Evolutionary conservation across 768 basidiomycete species (phyloP), one percentile per base, ranked within the genome.

Genomic region (Grammothele lineata): DNA sequence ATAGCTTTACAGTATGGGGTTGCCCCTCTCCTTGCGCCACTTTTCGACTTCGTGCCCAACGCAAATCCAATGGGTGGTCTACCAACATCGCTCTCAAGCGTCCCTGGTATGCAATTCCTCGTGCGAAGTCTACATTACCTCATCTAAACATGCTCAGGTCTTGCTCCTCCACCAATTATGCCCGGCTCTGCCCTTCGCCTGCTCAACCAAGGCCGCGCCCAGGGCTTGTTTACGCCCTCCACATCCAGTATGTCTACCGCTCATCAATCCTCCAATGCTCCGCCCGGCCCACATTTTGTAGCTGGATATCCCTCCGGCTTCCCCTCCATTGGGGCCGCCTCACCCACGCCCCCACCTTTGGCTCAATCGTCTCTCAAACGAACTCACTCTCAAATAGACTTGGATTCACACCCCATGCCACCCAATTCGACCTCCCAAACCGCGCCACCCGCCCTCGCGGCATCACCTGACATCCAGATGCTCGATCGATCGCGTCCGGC

Each of bases 1-100:
- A 84, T 99, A 38, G 94, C 96, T 2, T 66, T 81, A 14, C 92
- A 92, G 59, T 97, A 89, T 67, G 92, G 92, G 46, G 94, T 99
- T 35, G 84, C 87, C 25, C 83, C 85, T 37, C 75, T 96, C 43
- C 77, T 99, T 47, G 75, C 83, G 1, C 92, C 94, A 2, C 75
- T 99, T 50, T 95, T 99, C 67, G 94, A 97, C 66, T 94, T 92
- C 61, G 83, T 86, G 15, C 93, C 92, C 2, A 80, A 78, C 56
- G 77, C 86, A 40, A 77, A 77, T 55, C 79, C 85, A 17, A 71
- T 92, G 44, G 70, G 78, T n/a, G 72, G 83, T 33, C 74, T 92
- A 40, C 85, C 88, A 8, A 37, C 51, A 11, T 53, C 51, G 1
- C 34, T 53, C 14, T 19, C 37, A 2, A 43, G 25, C 43, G 51